Percentiles rank a stretch among this genome's conserved stretches.
phyloP scores from a whole-genome alignment of 108 stramenopile species.

The Cyclotella sp. region DNA sequence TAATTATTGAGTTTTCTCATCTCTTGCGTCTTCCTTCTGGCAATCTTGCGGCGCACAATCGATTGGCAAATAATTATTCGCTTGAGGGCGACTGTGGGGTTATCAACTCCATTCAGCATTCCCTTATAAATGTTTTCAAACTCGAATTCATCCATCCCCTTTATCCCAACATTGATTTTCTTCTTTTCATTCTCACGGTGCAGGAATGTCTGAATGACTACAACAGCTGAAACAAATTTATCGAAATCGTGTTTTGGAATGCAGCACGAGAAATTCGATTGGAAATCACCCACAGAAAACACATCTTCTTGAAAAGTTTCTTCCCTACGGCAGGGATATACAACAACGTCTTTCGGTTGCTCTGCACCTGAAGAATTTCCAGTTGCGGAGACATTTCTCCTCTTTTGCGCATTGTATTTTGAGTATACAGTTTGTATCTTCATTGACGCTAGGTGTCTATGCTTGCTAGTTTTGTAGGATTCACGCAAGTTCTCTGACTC shows the following conservation, averaged over 20 bases:
- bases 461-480: not conserved
- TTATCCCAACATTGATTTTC: not conserved
- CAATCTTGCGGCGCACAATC: not conserved
- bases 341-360: too few relatives aligned
- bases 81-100: not conserved
- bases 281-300: not conserved
- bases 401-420: not conserved
- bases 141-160: not conserved
- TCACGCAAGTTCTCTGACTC: not conserved
- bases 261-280: not conserved
- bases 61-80: constrained; percentile 7
- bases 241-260: not conserved
- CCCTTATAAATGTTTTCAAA: constrained; percentile 1
- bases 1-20: not conserved
- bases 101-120: not conserved
- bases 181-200: not conserved
- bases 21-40: not conserved
- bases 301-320: not conserved
- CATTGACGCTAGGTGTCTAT: not conserved
- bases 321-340: not conserved
- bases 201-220: constrained; percentile 1
- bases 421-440: not conserved
- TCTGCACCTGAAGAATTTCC: not conserved
- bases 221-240: constrained; percentile 6
- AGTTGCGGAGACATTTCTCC: not conserved